phyloP scores from a whole-genome alignment of 1,284 basidiomycete species.

The Amylostereum areolatum region DNA sequence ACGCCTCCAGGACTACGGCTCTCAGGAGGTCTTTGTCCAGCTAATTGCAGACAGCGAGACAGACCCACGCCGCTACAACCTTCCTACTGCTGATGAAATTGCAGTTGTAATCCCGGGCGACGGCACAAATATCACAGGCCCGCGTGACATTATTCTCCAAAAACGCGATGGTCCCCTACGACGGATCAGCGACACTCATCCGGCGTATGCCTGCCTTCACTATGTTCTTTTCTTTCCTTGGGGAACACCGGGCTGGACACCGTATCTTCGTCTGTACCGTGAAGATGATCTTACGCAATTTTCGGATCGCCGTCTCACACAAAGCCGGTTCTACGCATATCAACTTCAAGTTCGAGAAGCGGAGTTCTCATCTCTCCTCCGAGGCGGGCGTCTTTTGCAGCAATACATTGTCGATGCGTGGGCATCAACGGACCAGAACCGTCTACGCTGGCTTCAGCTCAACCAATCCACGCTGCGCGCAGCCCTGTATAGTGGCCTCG shows the following conservation, averaged over 20 bases:
- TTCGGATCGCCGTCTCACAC: constrained; percentile 22
- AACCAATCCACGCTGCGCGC: no score
- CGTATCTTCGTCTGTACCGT: constrained; percentile 15
- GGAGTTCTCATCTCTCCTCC: constrained; percentile 27
- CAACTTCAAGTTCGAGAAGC: constrained; percentile 20
- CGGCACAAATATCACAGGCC: not conserved
- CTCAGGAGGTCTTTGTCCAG: constrained; percentile 3
- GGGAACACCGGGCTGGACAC: constrained; percentile 35
- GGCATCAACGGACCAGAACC: no score
- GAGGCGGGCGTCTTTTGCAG: constrained; percentile 23
- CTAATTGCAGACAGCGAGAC: constrained; percentile 6
- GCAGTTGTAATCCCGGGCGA: constrained; percentile 21
- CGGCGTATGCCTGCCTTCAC: constrained; percentile 28
- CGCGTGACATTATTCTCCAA: constrained; percentile 13
- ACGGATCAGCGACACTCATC: constrained; percentile 28
- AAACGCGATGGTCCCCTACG: constrained; percentile 15
- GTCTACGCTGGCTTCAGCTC: no score
- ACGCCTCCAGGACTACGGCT: constrained; percentile 6
- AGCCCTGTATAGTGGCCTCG: no score
- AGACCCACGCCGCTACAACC: constrained; percentile 19
- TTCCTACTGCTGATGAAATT: constrained; percentile 22
- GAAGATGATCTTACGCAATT: constrained; percentile 4
- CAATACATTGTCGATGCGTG: no score
- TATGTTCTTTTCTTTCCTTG: constrained; percentile 36
- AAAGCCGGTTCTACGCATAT: constrained; percentile 25